These are phyloP conservation scores for Chlorencoelia australis DNA, from an alignment of 2,329 filamentous ascomycete genomes.

Conservation along the genomic window DNA sequence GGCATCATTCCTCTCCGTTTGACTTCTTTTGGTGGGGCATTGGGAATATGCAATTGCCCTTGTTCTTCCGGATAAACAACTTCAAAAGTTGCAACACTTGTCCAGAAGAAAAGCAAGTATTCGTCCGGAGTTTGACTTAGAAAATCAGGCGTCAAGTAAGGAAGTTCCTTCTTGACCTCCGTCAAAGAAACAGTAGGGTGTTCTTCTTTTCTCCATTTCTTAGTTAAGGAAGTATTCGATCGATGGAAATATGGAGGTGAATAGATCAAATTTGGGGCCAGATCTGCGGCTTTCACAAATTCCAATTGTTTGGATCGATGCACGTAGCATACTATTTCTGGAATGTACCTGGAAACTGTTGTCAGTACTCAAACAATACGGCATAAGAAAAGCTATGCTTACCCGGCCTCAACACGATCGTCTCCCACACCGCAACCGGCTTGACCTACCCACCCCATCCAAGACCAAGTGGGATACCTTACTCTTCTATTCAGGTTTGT, in stretches of 20 bases:
- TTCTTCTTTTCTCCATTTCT: no score
- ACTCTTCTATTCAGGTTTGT: neutral
- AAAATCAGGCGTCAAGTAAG: neutral
- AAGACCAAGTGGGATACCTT: constrained; percentile 1
- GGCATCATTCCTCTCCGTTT: neutral
- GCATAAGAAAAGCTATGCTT: neutral
- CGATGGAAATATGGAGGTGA: neutral
- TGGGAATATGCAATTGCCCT: neutral
- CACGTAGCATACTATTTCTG: constrained; percentile 1
- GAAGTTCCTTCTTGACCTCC: neutral
- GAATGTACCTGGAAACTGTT: no score
- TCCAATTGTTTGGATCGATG: neutral
- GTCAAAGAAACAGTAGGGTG: neutral
- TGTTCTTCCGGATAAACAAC: neutral
- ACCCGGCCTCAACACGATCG: neutral
- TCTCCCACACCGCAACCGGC: neutral
- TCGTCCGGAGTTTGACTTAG: neutral
- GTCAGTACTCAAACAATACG: neutral
- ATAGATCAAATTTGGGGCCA: neutral
- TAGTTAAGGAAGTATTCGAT: no score
- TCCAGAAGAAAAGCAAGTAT: neutral
- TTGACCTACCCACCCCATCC: neutral
- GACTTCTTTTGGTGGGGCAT: neutral
- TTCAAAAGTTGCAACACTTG: neutral
- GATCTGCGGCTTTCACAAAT: neutral